Evolutionary conservation across 768 basidiomycete genomes (phyloP).

Genomic region (Boletus bicolor): DNA sequence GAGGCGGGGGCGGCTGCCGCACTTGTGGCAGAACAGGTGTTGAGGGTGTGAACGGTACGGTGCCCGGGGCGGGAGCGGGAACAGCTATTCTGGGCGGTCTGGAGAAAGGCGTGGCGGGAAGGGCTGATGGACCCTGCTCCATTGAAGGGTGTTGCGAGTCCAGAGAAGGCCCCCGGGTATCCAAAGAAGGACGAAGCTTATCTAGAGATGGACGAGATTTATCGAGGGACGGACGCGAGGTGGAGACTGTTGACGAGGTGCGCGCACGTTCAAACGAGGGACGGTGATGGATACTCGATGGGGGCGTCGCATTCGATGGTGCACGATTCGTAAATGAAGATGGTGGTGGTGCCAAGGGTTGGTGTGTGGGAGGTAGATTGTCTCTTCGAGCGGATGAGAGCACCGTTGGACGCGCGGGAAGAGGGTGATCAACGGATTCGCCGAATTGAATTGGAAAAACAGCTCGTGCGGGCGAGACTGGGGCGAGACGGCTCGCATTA

Average conservation of each 20-base stretch:
- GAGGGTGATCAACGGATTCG: constrained; percentile 8
- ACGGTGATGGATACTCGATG: constrained; percentile 5
- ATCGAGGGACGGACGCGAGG: constrained; percentile 16
- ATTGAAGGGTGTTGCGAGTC: constrained; percentile 7
- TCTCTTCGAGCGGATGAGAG: constrained; percentile 18
- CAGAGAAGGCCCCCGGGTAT: constrained; percentile 14
- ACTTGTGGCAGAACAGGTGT: not conserved
- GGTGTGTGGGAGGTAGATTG: not conserved
- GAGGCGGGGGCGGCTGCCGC: constrained; percentile 22
- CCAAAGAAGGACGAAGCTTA: constrained; percentile 11
- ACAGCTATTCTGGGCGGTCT: constrained; percentile 7
- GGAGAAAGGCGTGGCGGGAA: not conserved
- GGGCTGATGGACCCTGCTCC: not conserved
- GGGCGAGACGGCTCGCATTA: constrained; percentile 6
- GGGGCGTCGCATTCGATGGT: constrained; percentile 11
- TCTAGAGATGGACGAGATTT: constrained; percentile 19
- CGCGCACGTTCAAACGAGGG: constrained; percentile 18
- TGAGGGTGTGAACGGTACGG: constrained; percentile 18
- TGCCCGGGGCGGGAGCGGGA: constrained; percentile 10
- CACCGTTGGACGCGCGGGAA: constrained; percentile 13
- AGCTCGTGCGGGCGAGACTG: constrained; percentile 8
- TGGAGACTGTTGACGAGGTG: constrained; percentile 13
- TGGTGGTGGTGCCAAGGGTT: constrained; percentile 8
- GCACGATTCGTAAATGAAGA: constrained; percentile 4
- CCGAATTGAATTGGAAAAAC: constrained; percentile 11